phyloP scores from a whole-genome alignment of 2,329 filamentous ascomycete species.

The Chrysoporthe austroafricana region DNA sequence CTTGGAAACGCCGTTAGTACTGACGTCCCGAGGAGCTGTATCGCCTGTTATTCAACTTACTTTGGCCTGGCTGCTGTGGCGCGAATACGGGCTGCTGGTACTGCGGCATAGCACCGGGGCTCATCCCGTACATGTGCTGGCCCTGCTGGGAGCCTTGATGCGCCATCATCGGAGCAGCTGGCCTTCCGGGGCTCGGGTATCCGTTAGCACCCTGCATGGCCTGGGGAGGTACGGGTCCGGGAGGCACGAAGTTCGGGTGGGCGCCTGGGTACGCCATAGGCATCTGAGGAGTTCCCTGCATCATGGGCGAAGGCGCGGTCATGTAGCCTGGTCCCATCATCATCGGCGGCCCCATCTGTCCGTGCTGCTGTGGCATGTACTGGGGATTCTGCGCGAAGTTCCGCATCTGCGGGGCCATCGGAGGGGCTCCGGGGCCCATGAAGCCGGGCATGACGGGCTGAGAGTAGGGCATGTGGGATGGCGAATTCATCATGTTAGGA shows the following conservation, averaged over 20 bases:
- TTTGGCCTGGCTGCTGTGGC: conserved; percentile 72
- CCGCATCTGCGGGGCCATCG: conserved; percentile 67
- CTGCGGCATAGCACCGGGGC: conserved; percentile 63
- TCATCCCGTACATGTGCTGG: conserved; percentile 77
- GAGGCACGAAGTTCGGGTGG: conserved; percentile 67
- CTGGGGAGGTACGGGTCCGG: conserved; percentile 58
- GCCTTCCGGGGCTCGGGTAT: conserved; percentile 85
- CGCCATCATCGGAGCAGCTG: conserved; percentile 85
- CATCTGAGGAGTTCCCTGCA: conserved; percentile 72
- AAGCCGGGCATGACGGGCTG: conserved; percentile 74
- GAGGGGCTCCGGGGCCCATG: conserved; percentile 70
- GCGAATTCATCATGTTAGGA: conserved; percentile 65
- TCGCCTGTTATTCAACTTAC: conserved; percentile 57
- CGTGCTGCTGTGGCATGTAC: conserved; percentile 72
- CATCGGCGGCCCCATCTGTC: conserved; percentile 75
- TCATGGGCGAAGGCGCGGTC: conserved; percentile 71
- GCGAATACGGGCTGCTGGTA: conserved; percentile 76
- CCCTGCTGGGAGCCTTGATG: conserved; percentile 94
- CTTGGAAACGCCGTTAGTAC: conserved; percentile 50
- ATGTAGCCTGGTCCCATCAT: conserved; percentile 92
- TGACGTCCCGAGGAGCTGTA: conserved; percentile 31
- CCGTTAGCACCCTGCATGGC: conserved; percentile 70
- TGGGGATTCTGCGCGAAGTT: conserved; percentile 74
- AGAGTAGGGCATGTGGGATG: conserved; percentile 71
- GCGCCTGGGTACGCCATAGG: conserved; percentile 73